Evolutionary conservation across 805 yeast species (phyloP).

Genomic region (Pichia occidentalis): DNA sequence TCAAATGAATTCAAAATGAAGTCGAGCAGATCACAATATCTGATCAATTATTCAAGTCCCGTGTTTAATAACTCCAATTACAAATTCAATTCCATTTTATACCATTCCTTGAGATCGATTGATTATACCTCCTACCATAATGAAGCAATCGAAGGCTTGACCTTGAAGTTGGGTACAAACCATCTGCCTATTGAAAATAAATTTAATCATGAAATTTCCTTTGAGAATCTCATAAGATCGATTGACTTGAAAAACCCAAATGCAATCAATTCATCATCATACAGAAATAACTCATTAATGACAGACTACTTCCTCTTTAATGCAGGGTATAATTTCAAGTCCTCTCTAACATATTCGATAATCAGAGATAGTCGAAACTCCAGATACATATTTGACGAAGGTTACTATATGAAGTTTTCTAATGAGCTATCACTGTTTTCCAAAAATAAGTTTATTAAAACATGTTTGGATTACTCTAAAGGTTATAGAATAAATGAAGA

Average conservation of each 20-base stretch:
- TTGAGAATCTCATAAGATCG: conserved; percentile 40
- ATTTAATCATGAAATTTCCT: conserved; percentile 41
- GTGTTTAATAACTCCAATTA: conserved; percentile 35
- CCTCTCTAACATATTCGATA: conserved; percentile 35
- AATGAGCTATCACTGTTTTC: conserved; percentile 24
- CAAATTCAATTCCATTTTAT: conserved; percentile 34
- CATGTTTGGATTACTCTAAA: conserved; percentile 34
- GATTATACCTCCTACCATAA: conserved; percentile 44
- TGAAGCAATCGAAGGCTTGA: conserved; percentile 37
- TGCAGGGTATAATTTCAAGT: conserved; percentile 42
- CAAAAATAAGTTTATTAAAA: conserved; percentile 35
- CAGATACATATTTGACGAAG: conserved; percentile 37
- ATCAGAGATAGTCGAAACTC: conserved; percentile 41
- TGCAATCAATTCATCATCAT: conserved; percentile 15
- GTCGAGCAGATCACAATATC: conserved; percentile 41
- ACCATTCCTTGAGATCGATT: conserved; percentile 38
- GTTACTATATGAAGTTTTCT: conserved; percentile 31
- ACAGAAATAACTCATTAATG: conserved; percentile 26
- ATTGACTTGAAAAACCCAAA: conserved; percentile 22
- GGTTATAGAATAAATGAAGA: conserved; percentile 22
- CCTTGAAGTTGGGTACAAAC: conserved; percentile 36
- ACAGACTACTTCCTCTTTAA: conserved; percentile 31
- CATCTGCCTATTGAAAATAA: conserved; percentile 24
- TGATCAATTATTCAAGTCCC: conserved; percentile 43
- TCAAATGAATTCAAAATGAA: conserved; percentile 43